Evolutionary conservation across 148 eudicot genomes (phyloP).

Genomic region (Pharnaceum exiguum): DNA sequence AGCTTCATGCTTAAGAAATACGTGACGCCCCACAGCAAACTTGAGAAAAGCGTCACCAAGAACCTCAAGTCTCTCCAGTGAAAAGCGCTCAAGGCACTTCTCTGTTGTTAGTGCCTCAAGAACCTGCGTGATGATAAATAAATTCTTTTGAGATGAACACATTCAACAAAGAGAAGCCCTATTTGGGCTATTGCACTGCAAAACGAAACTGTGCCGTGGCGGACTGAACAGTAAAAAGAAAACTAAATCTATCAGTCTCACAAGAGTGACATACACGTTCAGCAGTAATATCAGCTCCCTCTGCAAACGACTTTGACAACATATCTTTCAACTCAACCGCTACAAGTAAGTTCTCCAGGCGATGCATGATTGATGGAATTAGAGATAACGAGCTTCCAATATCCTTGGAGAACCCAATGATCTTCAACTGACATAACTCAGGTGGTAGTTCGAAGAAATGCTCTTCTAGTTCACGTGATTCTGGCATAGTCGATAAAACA

Average conservation of each 20-base stretch:
- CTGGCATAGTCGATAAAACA: conserved; percentile 26
- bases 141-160: neutral
- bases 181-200: neutral
- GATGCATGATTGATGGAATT: conserved; percentile 91
- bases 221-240: neutral
- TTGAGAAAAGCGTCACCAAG: conserved; percentile 97
- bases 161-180: neutral
- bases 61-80: conserved; percentile 96
- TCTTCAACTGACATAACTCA: conserved; percentile 81
- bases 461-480: conserved; percentile 71
- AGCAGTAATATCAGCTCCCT: conserved; percentile 58
- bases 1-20: conserved; percentile 65
- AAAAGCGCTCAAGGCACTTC: conserved; percentile 70
- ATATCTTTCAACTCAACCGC: conserved; percentile 76
- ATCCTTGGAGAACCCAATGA: conserved; percentile 82
- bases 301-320: conserved; percentile 65
- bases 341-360: conserved; percentile 83
- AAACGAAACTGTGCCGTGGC: neutral
- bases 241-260: neutral
- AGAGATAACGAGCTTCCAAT: conserved; percentile 91
- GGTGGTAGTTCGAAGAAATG: conserved; percentile 91
- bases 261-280: conserved; percentile 53
- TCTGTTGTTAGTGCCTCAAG: conserved; percentile 98
- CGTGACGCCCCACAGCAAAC: conserved; percentile 85
- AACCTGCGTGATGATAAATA: conserved; percentile 37